These are phyloP conservation scores for Pseudogymnoascus sp. DNA, from an alignment of 2,329 filamentous ascomycete species.

Conservation along the genomic window DNA sequence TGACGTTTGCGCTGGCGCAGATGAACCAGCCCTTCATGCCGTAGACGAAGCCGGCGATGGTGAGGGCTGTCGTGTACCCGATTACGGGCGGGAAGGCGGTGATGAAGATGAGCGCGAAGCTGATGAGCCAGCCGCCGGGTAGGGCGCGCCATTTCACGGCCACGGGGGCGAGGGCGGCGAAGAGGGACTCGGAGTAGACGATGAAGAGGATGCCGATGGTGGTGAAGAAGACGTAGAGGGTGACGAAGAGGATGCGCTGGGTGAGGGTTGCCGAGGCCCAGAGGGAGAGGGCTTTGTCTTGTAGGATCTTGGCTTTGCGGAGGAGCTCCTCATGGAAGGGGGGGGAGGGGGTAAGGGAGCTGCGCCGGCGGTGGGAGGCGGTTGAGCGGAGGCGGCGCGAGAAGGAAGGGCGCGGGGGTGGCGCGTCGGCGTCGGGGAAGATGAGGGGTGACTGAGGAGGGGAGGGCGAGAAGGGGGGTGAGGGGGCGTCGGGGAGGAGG, in stretches of 20 bases:
- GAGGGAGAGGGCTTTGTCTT: slow-evolving; percentile 36
- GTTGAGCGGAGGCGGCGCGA: too few species aligned
- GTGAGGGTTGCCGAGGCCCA: slow-evolving; percentile 49
- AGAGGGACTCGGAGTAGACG: slow-evolving; percentile 71
- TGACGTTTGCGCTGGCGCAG: slow-evolving; percentile 64
- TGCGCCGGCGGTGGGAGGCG: slow-evolving; percentile 36
- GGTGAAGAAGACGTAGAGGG: slow-evolving; percentile 38
- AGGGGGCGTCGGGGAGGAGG: slow-evolving; percentile 33
- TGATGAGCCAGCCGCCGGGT: slow-evolving; percentile 58
- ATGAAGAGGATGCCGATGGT: slow-evolving; percentile 58
- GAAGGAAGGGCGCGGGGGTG: too few species aligned
- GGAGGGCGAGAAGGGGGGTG: slow-evolving; percentile 30
- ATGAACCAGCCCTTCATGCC: slow-evolving; percentile 66
- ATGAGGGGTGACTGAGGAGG: too few species aligned
- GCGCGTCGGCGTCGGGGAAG: too few species aligned
- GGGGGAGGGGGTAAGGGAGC: slow-evolving; percentile 14
- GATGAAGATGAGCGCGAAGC: slow-evolving; percentile 57
- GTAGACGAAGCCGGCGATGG: slow-evolving; percentile 62
- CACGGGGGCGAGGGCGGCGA: slow-evolving; percentile 62
- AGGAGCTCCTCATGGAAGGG: slow-evolving; percentile 34
- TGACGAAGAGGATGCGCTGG: slow-evolving; percentile 51
- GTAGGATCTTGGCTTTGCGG: slow-evolving; percentile 44
- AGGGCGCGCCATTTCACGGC: slow-evolving; percentile 71
- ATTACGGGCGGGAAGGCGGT: slow-evolving; percentile 65
- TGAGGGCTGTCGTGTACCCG: slow-evolving; percentile 60